Conservation (phyloP, 2,329 filamentous ascomycete genomes). For the Exophiala mesophila region DNA sequence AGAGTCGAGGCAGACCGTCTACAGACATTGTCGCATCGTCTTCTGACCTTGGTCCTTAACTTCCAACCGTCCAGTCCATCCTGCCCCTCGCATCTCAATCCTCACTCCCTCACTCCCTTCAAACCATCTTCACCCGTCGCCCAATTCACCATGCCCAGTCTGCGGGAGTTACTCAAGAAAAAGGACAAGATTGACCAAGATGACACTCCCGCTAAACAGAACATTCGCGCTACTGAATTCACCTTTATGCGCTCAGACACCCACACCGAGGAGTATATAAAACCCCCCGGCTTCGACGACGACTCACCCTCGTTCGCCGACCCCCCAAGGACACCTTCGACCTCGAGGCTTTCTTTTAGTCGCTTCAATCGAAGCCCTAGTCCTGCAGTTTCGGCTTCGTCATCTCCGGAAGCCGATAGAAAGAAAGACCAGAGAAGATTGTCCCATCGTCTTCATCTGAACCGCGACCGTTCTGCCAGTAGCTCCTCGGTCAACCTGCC, state of each 20-base stretch:
- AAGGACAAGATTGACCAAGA: conserved; percentile 50
- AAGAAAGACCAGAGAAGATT: conserved; percentile 38
- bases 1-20: no score
- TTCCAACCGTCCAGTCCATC: no score
- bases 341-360: conserved; percentile 25
- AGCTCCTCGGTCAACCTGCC: conserved; percentile 71
- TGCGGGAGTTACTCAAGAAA: conserved; percentile 59
- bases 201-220: conserved; percentile 26
- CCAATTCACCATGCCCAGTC: conserved; percentile 51
- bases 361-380: conserved; percentile 34
- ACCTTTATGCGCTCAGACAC: conserved; percentile 84
- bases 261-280: conserved; percentile 69
- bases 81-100: no score
- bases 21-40: background rate
- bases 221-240: conserved; percentile 58
- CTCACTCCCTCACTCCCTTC: background rate
- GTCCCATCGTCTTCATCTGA: conserved; percentile 66
- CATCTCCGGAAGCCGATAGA: conserved; percentile 32
- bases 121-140: no score
- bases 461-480: conserved; percentile 41
- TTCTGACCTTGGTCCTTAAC: background rate
- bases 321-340: conserved; percentile 11
- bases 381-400: conserved; percentile 34
- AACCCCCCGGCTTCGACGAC: conserved; percentile 56
- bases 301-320: conserved; percentile 29